A percentile compares a stretch with the other conserved stretches of the same genome.
Conservation (phyloP, 129 eudicot genomes). For the Lactuca sativa region DNA sequence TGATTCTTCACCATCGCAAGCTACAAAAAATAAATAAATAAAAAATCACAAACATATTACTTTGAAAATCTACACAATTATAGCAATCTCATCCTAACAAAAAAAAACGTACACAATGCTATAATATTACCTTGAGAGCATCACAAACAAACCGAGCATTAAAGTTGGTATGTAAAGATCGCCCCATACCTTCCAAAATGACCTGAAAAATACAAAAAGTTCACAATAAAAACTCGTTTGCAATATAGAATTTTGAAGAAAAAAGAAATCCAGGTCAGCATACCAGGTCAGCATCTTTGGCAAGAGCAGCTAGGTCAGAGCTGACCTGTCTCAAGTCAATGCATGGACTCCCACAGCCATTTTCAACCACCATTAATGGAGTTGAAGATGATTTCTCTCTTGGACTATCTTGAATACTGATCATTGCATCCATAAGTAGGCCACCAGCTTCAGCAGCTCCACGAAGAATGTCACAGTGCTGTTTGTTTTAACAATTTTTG, state of each 20-base stretch:
- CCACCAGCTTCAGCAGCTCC: slow-evolving; percentile 99
- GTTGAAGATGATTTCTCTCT: slow-evolving; percentile 52
- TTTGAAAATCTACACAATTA: too few species aligned
- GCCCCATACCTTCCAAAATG: slow-evolving; percentile 98
- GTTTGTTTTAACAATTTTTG: slow-evolving; percentile 12
- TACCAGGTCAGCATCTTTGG: slow-evolving; percentile 98
- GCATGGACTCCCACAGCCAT: slow-evolving; percentile 98
- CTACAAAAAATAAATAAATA: slow-evolving; percentile 26
- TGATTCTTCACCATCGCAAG: slow-evolving; percentile 99
- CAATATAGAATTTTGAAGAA: not conserved
- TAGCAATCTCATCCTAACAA: too few species aligned
- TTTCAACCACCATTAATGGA: slow-evolving; percentile 94
- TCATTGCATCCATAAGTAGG: slow-evolving; percentile 95
- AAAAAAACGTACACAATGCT: too few species aligned
- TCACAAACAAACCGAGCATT: slow-evolving; percentile 87
- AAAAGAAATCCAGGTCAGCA: too few species aligned
- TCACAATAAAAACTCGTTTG: not conserved
- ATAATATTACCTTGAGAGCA: slow-evolving; percentile 69
- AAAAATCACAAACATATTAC: too few species aligned
- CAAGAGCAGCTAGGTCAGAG: slow-evolving; percentile 93
- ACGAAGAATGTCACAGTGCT: slow-evolving; percentile 98
- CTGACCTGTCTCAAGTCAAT: slow-evolving; percentile 97
- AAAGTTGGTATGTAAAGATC: slow-evolving; percentile 86
- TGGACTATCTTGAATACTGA: slow-evolving; percentile 52
- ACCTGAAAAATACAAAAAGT: slow-evolving; percentile 43